A percentile compares a stretch with the other conserved stretches of the same genome.
Conservation (phyloP, 257 asterid genomes). For the Schizonepeta tenuifolia region DNA sequence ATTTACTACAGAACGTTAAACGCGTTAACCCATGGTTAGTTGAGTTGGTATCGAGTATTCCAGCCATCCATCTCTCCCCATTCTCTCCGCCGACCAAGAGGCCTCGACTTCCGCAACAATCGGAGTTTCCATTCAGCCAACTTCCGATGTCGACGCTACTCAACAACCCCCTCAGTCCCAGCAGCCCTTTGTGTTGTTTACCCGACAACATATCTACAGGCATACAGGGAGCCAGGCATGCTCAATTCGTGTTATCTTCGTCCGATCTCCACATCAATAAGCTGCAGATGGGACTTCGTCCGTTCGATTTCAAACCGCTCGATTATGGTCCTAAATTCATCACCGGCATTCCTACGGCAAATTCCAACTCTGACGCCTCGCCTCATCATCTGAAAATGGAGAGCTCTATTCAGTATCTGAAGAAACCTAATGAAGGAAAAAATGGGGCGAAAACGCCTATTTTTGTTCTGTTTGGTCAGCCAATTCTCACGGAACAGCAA, state of each 20-base stretch:
- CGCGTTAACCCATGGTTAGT: slow-evolving; percentile 83
- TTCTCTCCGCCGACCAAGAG: slow-evolving; percentile 66
- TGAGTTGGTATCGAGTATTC: slow-evolving; percentile 61
- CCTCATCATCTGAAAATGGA: slow-evolving; percentile 45
- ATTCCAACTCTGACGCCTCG: slow-evolving; percentile 9
- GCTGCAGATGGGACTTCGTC: slow-evolving; percentile 45
- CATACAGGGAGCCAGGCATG: slow-evolving; percentile 99
- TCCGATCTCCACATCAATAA: slow-evolving; percentile 54
- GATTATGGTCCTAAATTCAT: slow-evolving; percentile 28
- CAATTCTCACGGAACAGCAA: slow-evolving; percentile 71
- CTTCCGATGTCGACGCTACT: slow-evolving; percentile 43
- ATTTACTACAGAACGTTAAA: slow-evolving; percentile 75
- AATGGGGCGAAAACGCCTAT: slow-evolving; percentile 36
- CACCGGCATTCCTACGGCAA: background rate
- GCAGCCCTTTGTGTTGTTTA: slow-evolving; percentile 73
- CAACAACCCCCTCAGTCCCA: slow-evolving; percentile 67
- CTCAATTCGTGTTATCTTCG: slow-evolving; percentile 54
- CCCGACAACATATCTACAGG: slow-evolving; percentile 72
- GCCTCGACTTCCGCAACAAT: slow-evolving; percentile 55
- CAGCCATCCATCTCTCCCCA: slow-evolving; percentile 55
- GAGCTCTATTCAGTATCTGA: slow-evolving; percentile 28
- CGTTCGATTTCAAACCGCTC: slow-evolving; percentile 48
- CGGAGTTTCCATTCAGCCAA: slow-evolving; percentile 56
- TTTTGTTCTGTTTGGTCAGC: slow-evolving; percentile 66
- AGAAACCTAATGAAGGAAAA: slow-evolving; percentile 10